phyloP scores from a whole-genome alignment of 129 eudicot species.

The Arctium minus region DNA sequence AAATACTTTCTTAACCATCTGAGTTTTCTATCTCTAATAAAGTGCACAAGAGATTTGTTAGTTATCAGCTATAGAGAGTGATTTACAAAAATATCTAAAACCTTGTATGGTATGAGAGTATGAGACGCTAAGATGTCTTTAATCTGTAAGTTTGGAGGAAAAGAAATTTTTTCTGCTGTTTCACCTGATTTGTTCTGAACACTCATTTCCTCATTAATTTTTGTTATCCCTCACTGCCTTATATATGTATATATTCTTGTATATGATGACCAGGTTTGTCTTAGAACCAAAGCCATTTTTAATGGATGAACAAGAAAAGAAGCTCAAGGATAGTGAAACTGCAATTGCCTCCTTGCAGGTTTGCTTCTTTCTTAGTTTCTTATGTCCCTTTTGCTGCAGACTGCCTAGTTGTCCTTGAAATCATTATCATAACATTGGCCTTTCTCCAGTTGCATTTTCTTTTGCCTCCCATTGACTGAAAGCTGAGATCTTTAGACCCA shows the following conservation, averaged over 20 bases:
- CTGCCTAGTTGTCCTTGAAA: background rate
- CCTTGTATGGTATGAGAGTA: background rate
- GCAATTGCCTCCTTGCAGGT: conserved; percentile 90
- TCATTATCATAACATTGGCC: background rate
- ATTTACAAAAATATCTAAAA: background rate
- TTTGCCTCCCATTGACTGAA: background rate
- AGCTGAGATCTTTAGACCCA: background rate
- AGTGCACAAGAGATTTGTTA: background rate
- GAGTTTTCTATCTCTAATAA: background rate
- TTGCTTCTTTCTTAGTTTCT: conserved; percentile 5
- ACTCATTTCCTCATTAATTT: background rate
- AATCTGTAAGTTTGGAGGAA: background rate
- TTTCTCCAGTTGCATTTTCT: background rate
- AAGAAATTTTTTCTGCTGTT: background rate
- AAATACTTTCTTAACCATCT: background rate
- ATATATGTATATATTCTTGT: background rate
- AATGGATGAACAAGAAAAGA: conserved; percentile 83
- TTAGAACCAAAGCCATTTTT: conserved; percentile 82
- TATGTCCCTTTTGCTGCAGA: background rate
- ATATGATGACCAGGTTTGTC: conserved; percentile 54
- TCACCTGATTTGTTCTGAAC: background rate
- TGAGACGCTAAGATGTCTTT: background rate
- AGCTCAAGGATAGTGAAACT: conserved; percentile 82
- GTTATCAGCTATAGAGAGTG: background rate
- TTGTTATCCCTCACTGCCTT: background rate